These are phyloP conservation scores for Ricinus communis DNA, from an alignment of 345 rosid species.

Conservation along the genomic window DNA sequence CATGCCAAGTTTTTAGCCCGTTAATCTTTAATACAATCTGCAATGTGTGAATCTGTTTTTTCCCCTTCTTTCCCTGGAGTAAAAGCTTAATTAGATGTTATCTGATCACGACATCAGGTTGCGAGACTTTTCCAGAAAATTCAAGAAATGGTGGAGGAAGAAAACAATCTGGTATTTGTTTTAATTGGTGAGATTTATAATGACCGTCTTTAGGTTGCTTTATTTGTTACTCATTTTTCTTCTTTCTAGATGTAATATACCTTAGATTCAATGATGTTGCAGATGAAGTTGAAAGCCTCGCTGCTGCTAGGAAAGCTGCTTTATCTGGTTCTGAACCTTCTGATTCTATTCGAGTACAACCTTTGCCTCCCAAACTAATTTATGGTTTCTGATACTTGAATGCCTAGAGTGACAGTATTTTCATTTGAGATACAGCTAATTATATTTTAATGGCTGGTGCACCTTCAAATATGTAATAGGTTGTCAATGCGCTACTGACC, in stretches of 20 bases:
- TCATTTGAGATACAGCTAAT: neutral
- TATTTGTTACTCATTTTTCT: neutral
- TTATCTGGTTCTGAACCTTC: constrained; percentile 98
- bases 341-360: constrained; percentile 85
- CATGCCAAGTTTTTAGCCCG: neutral
- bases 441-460: constrained; percentile 1
- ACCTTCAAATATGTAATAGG: constrained; percentile 46
- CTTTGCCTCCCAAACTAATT: constrained; percentile 5
- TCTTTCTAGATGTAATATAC: constrained; percentile 20
- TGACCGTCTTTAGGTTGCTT: neutral
- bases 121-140: constrained; percentile 97
- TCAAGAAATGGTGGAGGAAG: constrained; percentile 99
- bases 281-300: constrained; percentile 99
- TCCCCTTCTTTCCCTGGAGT: no score
- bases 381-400: neutral
- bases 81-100: neutral
- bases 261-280: constrained; percentile 36
- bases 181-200: constrained; percentile 80
- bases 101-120: constrained; percentile 46
- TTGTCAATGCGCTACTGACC: constrained; percentile 93
- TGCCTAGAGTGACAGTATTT: neutral
- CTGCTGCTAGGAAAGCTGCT: constrained; percentile 96
- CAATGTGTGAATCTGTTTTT: neutral
- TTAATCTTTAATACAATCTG: neutral
- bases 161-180: constrained; percentile 94